A percentile compares a stretch with the other conserved stretches of the same genome.
Conservation (phyloP, 1,284 basidiomycete species). For the Moesziomyces parantarcticus region DNA sequence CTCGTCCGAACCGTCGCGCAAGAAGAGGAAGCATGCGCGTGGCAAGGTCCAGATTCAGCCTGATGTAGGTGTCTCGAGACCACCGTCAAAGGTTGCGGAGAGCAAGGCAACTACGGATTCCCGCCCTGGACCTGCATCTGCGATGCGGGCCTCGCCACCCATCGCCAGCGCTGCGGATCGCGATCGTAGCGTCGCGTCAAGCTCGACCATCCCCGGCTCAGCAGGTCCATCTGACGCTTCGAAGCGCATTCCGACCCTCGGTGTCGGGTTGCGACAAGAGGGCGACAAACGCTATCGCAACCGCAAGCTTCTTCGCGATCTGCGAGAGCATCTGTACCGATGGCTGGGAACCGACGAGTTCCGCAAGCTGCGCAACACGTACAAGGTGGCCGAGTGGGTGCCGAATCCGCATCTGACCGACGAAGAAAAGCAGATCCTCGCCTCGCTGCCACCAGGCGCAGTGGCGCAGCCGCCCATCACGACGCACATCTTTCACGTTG, state of each 20-base stretch:
- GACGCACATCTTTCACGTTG: conserved; percentile 51
- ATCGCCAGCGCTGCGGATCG: conserved; percentile 4
- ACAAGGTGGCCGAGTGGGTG: conserved; percentile 54
- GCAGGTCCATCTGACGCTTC: conserved; percentile 15
- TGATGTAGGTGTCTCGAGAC: conserved; percentile 12
- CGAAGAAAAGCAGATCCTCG: conserved; percentile 42
- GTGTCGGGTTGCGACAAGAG: conserved; percentile 46
- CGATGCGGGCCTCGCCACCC: conserved; percentile 2
- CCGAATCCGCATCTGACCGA: conserved; percentile 42
- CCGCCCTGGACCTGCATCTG: conserved; percentile 2
- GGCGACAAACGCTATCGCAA: conserved; percentile 55
- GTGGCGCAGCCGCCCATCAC: conserved; percentile 50
- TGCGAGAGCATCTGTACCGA: conserved; percentile 53
- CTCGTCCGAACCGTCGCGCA: conserved; percentile 29
- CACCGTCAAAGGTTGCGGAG: conserved; percentile 1
- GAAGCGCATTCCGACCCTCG: conserved; percentile 44
- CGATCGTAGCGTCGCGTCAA: conserved; percentile 8
- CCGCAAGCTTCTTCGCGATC: conserved; percentile 52
- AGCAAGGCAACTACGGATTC: background rate
- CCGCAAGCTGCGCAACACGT: conserved; percentile 48
- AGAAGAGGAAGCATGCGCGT: conserved; percentile 42
- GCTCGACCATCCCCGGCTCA: conserved; percentile 10
- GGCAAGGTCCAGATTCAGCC: conserved; percentile 11
- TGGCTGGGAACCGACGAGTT: conserved; percentile 56
- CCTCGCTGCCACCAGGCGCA: conserved; percentile 29